Evolutionary conservation across 345 rosid species (phyloP).

Genomic region (Trapa incisa): DNA sequence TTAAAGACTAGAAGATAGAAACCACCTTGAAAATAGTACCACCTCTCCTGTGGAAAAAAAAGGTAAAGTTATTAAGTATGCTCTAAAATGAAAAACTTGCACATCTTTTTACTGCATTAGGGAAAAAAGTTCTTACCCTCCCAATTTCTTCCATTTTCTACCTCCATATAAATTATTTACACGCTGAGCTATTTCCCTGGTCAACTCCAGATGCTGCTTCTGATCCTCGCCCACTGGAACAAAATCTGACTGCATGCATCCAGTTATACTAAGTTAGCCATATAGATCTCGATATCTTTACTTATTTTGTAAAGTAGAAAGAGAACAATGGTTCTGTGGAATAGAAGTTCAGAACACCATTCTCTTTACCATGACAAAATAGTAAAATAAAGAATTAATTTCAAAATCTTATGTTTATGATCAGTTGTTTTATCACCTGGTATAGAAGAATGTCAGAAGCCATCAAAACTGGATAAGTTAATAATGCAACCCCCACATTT

Average conservation of each 20-base stretch:
- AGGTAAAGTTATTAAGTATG: constrained; percentile 9
- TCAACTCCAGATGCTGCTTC: constrained; percentile 90
- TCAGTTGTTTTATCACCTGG: constrained; percentile 39
- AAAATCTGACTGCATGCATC: constrained; percentile 61
- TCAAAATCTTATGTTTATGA: not conserved
- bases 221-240: constrained; percentile 98
- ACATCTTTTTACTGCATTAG: not conserved
- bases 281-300: not conserved
- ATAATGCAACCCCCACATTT: constrained; percentile 64
- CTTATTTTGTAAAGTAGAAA: not conserved
- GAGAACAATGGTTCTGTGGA: no score
- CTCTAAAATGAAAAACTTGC: not conserved
- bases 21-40: constrained; percentile 70
- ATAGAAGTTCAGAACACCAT: not conserved
- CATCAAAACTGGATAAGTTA: constrained; percentile 85
- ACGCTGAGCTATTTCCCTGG: constrained; percentile 77
- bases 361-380: not conserved
- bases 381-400: constrained; percentile 1
- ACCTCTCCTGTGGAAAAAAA: constrained; percentile 43
- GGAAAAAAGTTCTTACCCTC: constrained; percentile 43
- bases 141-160: constrained; percentile 93
- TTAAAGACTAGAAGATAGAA: constrained; percentile 9
- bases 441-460: constrained; percentile 87
- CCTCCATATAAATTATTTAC: constrained; percentile 77
- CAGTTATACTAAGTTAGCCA: not conserved